Conservation (phyloP, 2,329 filamentous ascomycete genomes). For the Aspergillus fructus region DNA sequence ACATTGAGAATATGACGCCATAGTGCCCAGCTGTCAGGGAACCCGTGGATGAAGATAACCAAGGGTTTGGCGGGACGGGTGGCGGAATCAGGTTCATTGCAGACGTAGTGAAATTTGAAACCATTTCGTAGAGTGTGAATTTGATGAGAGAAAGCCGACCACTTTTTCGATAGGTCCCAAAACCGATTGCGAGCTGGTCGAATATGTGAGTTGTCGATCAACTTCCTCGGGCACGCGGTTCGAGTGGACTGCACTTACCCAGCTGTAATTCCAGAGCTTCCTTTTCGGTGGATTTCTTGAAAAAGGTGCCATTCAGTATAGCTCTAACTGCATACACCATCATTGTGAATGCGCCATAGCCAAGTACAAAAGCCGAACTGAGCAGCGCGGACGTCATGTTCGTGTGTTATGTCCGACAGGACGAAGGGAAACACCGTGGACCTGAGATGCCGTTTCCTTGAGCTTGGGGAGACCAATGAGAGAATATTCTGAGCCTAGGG, state of each 20-base stretch:
- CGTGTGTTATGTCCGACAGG: neutral
- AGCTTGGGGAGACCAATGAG: neutral
- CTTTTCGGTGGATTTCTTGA: conserved; percentile 38
- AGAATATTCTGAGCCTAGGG: neutral
- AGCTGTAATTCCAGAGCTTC: conserved; percentile 41
- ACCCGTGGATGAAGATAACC: conserved; percentile 59
- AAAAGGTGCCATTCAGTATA: conserved; percentile 36
- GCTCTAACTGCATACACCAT: conserved; percentile 31
- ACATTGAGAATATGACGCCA: conserved; percentile 53
- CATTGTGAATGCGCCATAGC: conserved; percentile 39
- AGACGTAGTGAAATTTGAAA: conserved; percentile 56
- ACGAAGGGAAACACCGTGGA: neutral
- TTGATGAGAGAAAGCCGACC: conserved; percentile 49
- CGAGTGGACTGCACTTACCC: conserved; percentile 30
- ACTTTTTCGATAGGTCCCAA: conserved; percentile 54
- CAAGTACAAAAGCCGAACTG: conserved; percentile 7
- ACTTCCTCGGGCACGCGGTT: neutral
- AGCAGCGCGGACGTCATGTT: conserved; percentile 27
- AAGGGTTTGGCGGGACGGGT: conserved; percentile 35
- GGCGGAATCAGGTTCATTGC: conserved; percentile 32
- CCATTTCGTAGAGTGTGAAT: conserved; percentile 52
- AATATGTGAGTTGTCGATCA: neutral
- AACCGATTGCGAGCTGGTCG: conserved; percentile 50
- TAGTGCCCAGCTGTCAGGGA: conserved; percentile 58
- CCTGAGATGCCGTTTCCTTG: neutral